A percentile compares a stretch with the other conserved stretches of the same genome.
These are phyloP conservation scores for Yarrowia divulgata DNA, from an alignment of 805 yeast species.

Conservation along the genomic window DNA sequence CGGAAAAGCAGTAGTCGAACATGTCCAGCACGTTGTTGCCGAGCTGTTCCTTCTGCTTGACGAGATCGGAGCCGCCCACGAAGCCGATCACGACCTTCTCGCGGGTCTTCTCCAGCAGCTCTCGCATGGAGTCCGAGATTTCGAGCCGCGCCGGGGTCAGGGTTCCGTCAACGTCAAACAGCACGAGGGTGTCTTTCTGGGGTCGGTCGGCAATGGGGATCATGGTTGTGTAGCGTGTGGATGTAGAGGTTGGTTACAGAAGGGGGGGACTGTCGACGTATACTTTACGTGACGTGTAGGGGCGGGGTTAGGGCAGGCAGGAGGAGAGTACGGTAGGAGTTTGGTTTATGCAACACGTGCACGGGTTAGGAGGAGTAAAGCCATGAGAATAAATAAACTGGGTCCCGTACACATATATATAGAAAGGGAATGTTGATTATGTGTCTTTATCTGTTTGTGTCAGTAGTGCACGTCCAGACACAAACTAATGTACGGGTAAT, in stretches of 20 bases:
- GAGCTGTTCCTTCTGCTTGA: slow-evolving; percentile 95
- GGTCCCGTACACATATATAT: too few relatives aligned
- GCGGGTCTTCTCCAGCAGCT: slow-evolving; percentile 75
- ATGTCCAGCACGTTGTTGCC: slow-evolving; percentile 77
- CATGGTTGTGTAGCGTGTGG: slow-evolving; percentile 35
- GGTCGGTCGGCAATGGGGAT: slow-evolving; percentile 81
- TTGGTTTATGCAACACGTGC: too few relatives aligned
- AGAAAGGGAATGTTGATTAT: too few relatives aligned
- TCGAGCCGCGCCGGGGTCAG: slow-evolving; percentile 94
- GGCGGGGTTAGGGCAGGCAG: neutral
- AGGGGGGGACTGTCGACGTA: neutral
- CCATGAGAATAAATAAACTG: too few relatives aligned
- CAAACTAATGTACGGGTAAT: too few relatives aligned
- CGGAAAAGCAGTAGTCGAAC: slow-evolving; percentile 95
- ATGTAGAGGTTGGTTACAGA: neutral
- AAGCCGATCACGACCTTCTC: slow-evolving; percentile 94
- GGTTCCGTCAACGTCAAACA: slow-evolving; percentile 98
- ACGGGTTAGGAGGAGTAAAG: too few relatives aligned
- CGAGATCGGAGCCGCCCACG: slow-evolving; percentile 96
- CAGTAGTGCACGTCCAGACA: too few relatives aligned
- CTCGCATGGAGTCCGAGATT: slow-evolving; percentile 69
- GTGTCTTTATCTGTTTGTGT: too few relatives aligned
- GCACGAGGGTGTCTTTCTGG: slow-evolving; percentile 72
- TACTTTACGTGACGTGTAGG: slow-evolving; percentile 17
- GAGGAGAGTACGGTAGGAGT: too few relatives aligned